Percentiles rank a stretch among this genome's conserved stretches.
These are phyloP conservation scores for Biscogniauxia mediterranea DNA, from an alignment of 2,329 filamentous ascomycete genomes.

Conservation along the genomic window DNA sequence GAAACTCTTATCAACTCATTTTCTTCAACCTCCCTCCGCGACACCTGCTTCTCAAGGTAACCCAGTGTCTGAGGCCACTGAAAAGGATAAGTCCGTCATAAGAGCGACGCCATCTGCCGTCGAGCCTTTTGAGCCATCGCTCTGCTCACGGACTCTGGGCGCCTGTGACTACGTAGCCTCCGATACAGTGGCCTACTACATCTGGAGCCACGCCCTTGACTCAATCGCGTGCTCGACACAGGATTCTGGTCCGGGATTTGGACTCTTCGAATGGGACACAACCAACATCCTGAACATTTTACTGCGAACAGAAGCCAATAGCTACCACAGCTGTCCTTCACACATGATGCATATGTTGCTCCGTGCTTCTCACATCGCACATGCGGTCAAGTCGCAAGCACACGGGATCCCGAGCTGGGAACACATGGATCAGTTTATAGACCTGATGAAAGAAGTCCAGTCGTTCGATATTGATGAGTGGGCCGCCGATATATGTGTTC, in stretches of 20 bases:
- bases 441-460: conserved; percentile 41
- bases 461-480: conserved; percentile 42
- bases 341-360: conserved; percentile 46
- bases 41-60: too few species aligned
- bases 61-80: neutral
- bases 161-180: conserved; percentile 46
- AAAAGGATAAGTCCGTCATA: neutral
- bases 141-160: conserved; percentile 2
- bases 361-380: conserved; percentile 43
- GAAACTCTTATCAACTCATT: conserved; percentile 30
- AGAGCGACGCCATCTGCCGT: conserved; percentile 1
- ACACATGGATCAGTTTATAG: conserved; percentile 37
- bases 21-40: neutral
- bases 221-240: conserved; percentile 38
- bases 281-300: conserved; percentile 24
- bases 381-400: conserved; percentile 31
- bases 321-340: conserved; percentile 31
- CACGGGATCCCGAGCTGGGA: conserved; percentile 29
- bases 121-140: neutral
- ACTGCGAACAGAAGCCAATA: conserved; percentile 30
- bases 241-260: conserved; percentile 36
- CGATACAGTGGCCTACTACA: conserved; percentile 39
- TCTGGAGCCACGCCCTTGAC: conserved; percentile 31
- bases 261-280: conserved; percentile 30
- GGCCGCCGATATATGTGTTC: conserved; percentile 40